Base-by-base conservation (phyloP, 371 early-diverging fungal species). In the Mortierella polycephala region DNA sequence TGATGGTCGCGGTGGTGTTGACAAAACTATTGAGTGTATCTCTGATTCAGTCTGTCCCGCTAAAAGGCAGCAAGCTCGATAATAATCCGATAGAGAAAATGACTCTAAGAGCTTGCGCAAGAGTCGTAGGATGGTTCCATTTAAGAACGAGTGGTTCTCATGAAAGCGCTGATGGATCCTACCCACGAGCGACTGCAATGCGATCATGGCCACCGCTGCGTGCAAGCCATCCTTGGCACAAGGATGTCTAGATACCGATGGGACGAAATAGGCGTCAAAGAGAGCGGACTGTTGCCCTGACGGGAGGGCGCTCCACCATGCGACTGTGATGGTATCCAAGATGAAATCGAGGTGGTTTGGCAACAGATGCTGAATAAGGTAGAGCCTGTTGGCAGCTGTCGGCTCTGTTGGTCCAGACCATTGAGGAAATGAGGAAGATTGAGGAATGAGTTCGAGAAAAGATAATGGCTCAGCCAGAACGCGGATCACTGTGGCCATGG, bases 131-230 rank as follows among this genome's bases (percentile, higher is more conserved):
- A 77, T 65, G 2, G 72, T 72, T 14, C 60, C 40, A 58, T 69
- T 77, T 14, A 77, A 42, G 52, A 77, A 71, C 18, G 79, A 68
- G n/a, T 77, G 79, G 55, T 72, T 71, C 54, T 72, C 64, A 10
- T 64, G 57, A 41, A 77, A 77, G 12, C 49, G 67, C 8, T 37
- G 47, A 14, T 67, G 62, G 57, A 77, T 37, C 37, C 69, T 55
- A 37, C 56, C 64, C 12, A 72, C 62, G 6, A 77, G 51, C 5
- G 69, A 72, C 45, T 77, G 79, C 23, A 69, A 23, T 7, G 79
- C 63, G 11, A 77, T 55, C 0, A 62, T 45, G 1, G 65, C 54
- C 42, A 72, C 56, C n/a, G 52, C 37, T 2, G 30, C n/a, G 8
- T 49, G 30, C 30, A 30, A 30, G 30, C 4, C 30, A 30, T 30